phyloP scores from a whole-genome alignment of 2,329 filamentous ascomycete genomes.

The Exophiala phaeomuriformis region DNA sequence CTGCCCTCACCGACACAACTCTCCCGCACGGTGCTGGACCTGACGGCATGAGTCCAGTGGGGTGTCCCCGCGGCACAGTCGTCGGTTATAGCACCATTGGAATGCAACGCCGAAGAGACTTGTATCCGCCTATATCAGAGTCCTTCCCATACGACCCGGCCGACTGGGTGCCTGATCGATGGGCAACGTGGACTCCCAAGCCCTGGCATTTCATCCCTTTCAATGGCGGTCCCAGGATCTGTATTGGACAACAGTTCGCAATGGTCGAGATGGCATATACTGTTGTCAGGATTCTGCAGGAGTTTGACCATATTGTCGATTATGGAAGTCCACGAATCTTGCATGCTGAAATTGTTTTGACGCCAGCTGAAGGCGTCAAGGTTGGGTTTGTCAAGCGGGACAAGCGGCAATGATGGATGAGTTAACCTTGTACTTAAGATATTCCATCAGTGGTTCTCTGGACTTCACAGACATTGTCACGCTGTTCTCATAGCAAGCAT shows the following conservation, averaged over 20 bases:
- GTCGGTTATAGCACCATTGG: slow-evolving; percentile 46
- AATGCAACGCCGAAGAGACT: slow-evolving; percentile 46
- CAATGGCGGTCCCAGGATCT: slow-evolving; percentile 48
- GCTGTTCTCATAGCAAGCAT: too few relatives aligned
- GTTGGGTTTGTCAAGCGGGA: slow-evolving; percentile 24
- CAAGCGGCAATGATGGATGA: neutral
- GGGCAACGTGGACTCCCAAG: slow-evolving; percentile 46
- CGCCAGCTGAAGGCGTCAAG: slow-evolving; percentile 25
- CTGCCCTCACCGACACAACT: slow-evolving; percentile 64
- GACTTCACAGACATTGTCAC: too few relatives aligned
- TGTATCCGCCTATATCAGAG: slow-evolving; percentile 40
- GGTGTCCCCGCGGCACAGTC: slow-evolving; percentile 42
- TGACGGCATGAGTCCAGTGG: slow-evolving; percentile 40
- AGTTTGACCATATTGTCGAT: slow-evolving; percentile 35
- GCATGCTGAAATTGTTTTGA: slow-evolving; percentile 24
- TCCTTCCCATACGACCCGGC: slow-evolving; percentile 36
- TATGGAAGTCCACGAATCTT: slow-evolving; percentile 21
- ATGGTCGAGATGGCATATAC: slow-evolving; percentile 52
- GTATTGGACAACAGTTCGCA: slow-evolving; percentile 54
- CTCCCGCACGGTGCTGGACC: slow-evolving; percentile 58
- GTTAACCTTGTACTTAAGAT: neutral
- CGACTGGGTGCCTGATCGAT: slow-evolving; percentile 46
- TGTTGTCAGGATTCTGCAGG: slow-evolving; percentile 38
- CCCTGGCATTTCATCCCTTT: slow-evolving; percentile 52
- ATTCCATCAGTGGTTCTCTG: too few relatives aligned